Evolutionary conservation across 768 basidiomycete genomes (phyloP).

Genomic region (Dacryopinax spathularia): DNA sequence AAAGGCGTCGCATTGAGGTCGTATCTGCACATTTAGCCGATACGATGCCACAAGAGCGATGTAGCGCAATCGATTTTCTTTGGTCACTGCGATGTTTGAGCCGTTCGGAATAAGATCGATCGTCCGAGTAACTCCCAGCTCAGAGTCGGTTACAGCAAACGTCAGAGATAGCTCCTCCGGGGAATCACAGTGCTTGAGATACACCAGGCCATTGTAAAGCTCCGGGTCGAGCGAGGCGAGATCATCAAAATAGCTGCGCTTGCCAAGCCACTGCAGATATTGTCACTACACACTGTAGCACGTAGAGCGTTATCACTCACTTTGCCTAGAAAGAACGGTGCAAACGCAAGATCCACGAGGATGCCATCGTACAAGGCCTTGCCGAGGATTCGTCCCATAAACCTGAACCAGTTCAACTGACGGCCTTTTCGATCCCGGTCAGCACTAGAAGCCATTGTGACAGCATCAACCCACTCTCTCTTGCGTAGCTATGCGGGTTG

Average conservation of each 20-base stretch:
- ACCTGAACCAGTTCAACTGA: slow-evolving; percentile 81
- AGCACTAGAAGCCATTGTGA: background rate
- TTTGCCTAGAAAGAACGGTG: slow-evolving; percentile 87
- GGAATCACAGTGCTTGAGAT: slow-evolving; percentile 81
- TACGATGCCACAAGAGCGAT: slow-evolving; percentile 83
- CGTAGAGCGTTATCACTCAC: slow-evolving; percentile 23
- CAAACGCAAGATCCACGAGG: slow-evolving; percentile 86
- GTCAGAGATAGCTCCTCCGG: slow-evolving; percentile 80
- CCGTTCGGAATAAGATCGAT: slow-evolving; percentile 73
- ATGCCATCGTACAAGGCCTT: slow-evolving; percentile 97
- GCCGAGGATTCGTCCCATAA: slow-evolving; percentile 85
- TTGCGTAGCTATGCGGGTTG: slow-evolving; percentile 82
- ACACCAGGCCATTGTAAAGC: slow-evolving; percentile 80
- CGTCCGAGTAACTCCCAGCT: slow-evolving; percentile 65
- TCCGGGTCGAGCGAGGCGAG: slow-evolving; percentile 83
- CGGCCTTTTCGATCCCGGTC: slow-evolving; percentile 31
- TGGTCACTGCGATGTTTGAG: slow-evolving; percentile 67
- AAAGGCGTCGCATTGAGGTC: slow-evolving; percentile 57
- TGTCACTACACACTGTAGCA: background rate
- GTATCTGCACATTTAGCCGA: slow-evolving; percentile 78
- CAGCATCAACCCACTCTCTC: slow-evolving; percentile 46
- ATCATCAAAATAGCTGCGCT: slow-evolving; percentile 85
- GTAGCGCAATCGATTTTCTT: slow-evolving; percentile 78
- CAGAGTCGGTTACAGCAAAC: slow-evolving; percentile 78
- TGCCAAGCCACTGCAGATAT: slow-evolving; percentile 62